Percentiles rank a stretch among this genome's conserved stretches.
Conservation (phyloP, 768 basidiomycete species). For the Kwoniella dejecticola region DNA sequence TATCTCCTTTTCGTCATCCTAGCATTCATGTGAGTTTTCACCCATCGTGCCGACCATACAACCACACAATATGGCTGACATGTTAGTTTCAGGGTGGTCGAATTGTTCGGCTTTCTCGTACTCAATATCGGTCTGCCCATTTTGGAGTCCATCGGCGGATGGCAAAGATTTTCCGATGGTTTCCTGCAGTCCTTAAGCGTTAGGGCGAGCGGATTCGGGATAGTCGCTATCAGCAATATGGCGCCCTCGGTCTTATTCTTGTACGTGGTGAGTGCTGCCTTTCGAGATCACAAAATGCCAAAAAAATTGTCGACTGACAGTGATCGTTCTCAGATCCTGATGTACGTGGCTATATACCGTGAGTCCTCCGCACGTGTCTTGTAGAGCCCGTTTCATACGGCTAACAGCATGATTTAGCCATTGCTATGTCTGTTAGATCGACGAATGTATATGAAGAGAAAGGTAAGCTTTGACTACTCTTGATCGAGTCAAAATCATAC, state of each 20-base stretch:
- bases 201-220: constrained; percentile 44
- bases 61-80: neutral
- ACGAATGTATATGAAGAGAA: constrained; percentile 54
- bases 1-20: constrained; percentile 38
- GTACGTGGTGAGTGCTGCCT: constrained; percentile 31
- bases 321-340: constrained; percentile 35
- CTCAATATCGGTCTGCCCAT: constrained; percentile 46
- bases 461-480: constrained; percentile 23
- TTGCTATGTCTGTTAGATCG: constrained; percentile 47
- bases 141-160: constrained; percentile 22
- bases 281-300: no score
- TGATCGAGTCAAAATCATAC: no score
- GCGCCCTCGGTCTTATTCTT: constrained; percentile 46
- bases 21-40: constrained; percentile 42
- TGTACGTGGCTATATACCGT: constrained; percentile 52
- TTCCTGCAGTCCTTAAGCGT: constrained; percentile 47
- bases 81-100: constrained; percentile 25
- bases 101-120: constrained; percentile 42
- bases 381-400: neutral
- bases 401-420: constrained; percentile 16
- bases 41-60: neutral
- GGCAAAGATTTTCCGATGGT: constrained; percentile 42
- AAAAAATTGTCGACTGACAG: no score
- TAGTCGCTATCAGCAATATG: constrained; percentile 37
- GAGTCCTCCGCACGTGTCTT: neutral